Conservation (phyloP, 176 grass and related monocot genomes). For the Carex littledalei region DNA sequence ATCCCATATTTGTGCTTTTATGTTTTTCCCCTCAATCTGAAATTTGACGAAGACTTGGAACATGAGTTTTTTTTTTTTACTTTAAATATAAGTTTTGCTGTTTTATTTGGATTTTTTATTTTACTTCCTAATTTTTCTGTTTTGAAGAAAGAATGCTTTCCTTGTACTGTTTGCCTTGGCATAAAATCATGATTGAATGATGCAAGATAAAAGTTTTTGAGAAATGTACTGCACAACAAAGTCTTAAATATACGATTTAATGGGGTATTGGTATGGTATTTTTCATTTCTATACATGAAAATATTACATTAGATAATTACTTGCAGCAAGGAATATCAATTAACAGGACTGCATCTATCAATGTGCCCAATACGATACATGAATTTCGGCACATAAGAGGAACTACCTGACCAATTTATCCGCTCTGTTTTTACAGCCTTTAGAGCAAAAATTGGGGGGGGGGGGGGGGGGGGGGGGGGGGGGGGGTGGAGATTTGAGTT, state of each 20-base stretch:
- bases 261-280: background rate
- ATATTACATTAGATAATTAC: background rate
- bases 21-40: constrained; percentile 58
- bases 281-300: background rate
- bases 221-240: background rate
- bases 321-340: background rate
- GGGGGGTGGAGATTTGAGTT: background rate
- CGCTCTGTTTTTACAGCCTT: background rate
- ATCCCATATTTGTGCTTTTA: constrained; percentile 79
- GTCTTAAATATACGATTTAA: background rate
- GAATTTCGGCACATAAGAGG: background rate
- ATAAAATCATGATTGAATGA: background rate
- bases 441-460: background rate
- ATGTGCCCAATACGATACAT: background rate
- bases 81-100: background rate
- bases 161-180: background rate
- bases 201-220: background rate
- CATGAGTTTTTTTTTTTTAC: background rate
- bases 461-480: no score
- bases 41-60: background rate
- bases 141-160: background rate
- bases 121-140: background rate
- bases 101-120: background rate
- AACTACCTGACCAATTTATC: background rate
- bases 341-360: background rate